These are phyloP conservation scores for Aspergillus sp. DNA, from an alignment of 2,329 filamentous ascomycete genomes.

Conservation along the genomic window DNA sequence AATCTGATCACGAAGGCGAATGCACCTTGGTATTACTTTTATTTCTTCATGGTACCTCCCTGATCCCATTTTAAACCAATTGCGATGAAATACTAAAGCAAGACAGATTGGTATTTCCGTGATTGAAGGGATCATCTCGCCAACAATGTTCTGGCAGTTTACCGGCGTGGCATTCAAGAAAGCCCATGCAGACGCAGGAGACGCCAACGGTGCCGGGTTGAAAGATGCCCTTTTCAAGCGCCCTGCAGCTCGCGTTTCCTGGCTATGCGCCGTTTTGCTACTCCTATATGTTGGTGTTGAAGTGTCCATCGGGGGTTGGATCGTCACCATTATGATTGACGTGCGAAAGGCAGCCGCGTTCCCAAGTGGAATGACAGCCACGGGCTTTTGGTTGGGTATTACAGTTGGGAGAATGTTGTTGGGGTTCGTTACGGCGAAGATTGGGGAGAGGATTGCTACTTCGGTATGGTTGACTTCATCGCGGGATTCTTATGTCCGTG, in stretches of 20 bases:
- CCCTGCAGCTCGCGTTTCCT: background rate
- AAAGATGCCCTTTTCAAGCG: background rate
- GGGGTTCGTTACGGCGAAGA: slow-evolving; percentile 68
- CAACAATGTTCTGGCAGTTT: slow-evolving; percentile 1
- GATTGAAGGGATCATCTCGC: slow-evolving; percentile 20
- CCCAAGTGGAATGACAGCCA: slow-evolving; percentile 70
- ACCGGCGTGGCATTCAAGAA: background rate
- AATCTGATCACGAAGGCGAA: slow-evolving; percentile 65
- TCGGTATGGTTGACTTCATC: slow-evolving; percentile 24
- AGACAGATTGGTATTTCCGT: slow-evolving; percentile 16
- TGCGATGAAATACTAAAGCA: slow-evolving; percentile 27
- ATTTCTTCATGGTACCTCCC: slow-evolving; percentile 63
- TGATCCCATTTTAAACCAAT: no score
- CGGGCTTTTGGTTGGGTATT: slow-evolving; percentile 80
- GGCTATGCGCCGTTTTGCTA: slow-evolving; percentile 59
- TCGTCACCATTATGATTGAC: slow-evolving; percentile 79
- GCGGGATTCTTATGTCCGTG: no score
- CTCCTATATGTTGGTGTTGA: slow-evolving; percentile 77
- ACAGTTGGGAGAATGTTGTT: slow-evolving; percentile 70
- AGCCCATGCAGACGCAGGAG: background rate
- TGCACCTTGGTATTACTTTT: slow-evolving; percentile 69
- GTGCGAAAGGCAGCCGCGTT: slow-evolving; percentile 69
- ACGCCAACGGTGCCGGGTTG: background rate
- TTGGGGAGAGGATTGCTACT: slow-evolving; percentile 67
- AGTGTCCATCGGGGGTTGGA: slow-evolving; percentile 73